Conservation (phyloP, 1,139 yeast genomes). For the Pichia sp. region DNA sequence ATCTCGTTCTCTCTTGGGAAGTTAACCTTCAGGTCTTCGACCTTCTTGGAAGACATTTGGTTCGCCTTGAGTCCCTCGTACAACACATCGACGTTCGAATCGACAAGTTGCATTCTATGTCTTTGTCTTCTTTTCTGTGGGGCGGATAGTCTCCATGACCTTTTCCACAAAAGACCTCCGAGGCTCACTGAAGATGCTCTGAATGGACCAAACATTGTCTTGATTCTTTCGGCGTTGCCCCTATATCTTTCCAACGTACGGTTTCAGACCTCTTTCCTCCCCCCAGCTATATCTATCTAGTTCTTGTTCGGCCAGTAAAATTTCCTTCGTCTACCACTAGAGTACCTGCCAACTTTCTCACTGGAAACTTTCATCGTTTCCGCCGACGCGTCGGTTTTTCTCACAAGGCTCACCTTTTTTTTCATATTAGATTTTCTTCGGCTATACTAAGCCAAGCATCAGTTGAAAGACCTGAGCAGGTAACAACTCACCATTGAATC, state of each 20-base stretch:
- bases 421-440: background rate
- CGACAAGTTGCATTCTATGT: conserved; percentile 75
- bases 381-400: conserved; percentile 3
- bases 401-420: background rate
- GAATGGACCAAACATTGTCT: conserved; percentile 74
- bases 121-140: conserved; percentile 83
- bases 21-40: conserved; percentile 48
- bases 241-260: background rate
- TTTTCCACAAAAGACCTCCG: conserved; percentile 88
- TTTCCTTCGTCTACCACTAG: background rate
- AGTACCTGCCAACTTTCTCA: background rate
- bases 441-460: background rate
- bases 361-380: background rate
- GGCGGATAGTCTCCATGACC: conserved; percentile 71
- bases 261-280: background rate
- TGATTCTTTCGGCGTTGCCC: background rate
- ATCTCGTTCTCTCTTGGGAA: conserved; percentile 80
- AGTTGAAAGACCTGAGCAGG: no score
- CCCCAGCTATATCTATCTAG: no score
- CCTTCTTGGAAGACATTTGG: conserved; percentile 46
- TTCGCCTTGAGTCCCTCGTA: conserved; percentile 55
- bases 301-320: background rate
- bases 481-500: no score
- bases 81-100: conserved; percentile 67
- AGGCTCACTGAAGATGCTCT: conserved; percentile 55